A percentile compares a stretch with the other conserved stretches of the same genome.
phyloP scores from a whole-genome alignment of 73 alveolate genomes.

The Uronychia setigera region DNA sequence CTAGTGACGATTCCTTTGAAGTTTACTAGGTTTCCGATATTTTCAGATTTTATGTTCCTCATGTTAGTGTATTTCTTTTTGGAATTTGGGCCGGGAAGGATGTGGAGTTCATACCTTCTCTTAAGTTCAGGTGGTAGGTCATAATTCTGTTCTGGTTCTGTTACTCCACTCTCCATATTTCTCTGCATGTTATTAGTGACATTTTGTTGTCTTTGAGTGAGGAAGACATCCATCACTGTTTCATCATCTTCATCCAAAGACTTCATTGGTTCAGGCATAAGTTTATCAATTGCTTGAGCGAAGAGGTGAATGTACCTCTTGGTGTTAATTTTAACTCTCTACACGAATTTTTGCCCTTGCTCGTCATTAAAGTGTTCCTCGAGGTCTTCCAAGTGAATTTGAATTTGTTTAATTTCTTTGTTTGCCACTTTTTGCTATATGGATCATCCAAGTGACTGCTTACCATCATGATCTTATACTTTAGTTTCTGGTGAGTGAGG shows the following conservation, averaged over 20 bases:
- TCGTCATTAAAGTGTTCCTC: slow-evolving; percentile 69
- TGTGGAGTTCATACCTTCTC: slow-evolving; percentile 78
- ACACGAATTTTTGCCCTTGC: slow-evolving; percentile 66
- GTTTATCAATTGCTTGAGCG: slow-evolving; percentile 74
- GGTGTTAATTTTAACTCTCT: slow-evolving; percentile 82
- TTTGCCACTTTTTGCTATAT: slow-evolving; percentile 79
- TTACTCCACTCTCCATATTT: slow-evolving; percentile 16
- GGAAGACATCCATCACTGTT: slow-evolving; percentile 62
- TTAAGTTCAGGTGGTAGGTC: slow-evolving; percentile 47
- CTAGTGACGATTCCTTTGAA: slow-evolving; percentile 95
- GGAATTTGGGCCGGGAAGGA: slow-evolving; percentile 66
- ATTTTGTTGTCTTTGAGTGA: slow-evolving; percentile 75
- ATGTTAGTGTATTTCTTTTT: slow-evolving; percentile 66
- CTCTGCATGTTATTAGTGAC: slow-evolving; percentile 30
- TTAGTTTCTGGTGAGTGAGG: slow-evolving; percentile 56
- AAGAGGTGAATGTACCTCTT: slow-evolving; percentile 79
- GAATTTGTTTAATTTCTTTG: slow-evolving; percentile 58
- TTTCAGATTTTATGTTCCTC: slow-evolving; percentile 81
- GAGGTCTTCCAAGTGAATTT: slow-evolving; percentile 76
- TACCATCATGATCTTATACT: slow-evolving; percentile 45
- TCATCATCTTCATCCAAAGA: slow-evolving; percentile 51
- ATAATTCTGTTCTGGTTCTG: slow-evolving; percentile 43
- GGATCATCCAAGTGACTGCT: not conserved
- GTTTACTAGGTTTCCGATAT: slow-evolving; percentile 85
- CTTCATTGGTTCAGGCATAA: slow-evolving; percentile 67